Evolutionary conservation across 345 rosid genomes (phyloP).

Genomic region (Bruguiera sexangula): DNA sequence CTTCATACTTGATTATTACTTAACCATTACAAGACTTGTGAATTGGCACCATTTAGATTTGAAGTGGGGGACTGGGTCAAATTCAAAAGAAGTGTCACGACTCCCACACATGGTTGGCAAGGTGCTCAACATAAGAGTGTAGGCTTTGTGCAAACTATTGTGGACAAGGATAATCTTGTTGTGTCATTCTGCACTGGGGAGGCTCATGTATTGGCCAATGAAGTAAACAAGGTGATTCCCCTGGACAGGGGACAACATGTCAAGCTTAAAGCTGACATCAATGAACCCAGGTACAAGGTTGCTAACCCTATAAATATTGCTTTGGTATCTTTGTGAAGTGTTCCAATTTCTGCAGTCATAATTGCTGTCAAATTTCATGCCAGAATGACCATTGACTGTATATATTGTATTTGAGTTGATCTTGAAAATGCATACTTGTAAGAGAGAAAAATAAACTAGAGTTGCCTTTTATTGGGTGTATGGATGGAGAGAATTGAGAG

Average conservation of each 20-base stretch:
- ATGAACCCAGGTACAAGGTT: constrained; percentile 72
- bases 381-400: not conserved
- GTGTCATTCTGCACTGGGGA: constrained; percentile 93
- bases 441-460: not conserved
- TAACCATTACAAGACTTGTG: not conserved
- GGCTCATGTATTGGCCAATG: constrained; percentile 76
- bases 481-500: too few species aligned
- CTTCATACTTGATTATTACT: not conserved
- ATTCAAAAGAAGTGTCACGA: constrained; percentile 67
- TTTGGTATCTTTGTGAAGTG: too few species aligned
- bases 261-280: constrained; percentile 65
- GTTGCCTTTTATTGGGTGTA: too few species aligned
- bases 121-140: constrained; percentile 84
- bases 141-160: constrained; percentile 86
- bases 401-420: not conserved
- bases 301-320: not conserved
- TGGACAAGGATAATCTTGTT: constrained; percentile 62
- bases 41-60: constrained; percentile 43
- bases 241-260: constrained; percentile 96
- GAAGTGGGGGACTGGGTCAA: constrained; percentile 98
- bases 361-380: too few species aligned
- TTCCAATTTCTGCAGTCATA: too few species aligned
- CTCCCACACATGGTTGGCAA: constrained; percentile 91
- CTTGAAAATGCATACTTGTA: not conserved
- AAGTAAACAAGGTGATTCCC: constrained; percentile 85